These are phyloP conservation scores for Beauveria brongniartii DNA, from an alignment of 2,329 filamentous ascomycete genomes.

Conservation along the genomic window DNA sequence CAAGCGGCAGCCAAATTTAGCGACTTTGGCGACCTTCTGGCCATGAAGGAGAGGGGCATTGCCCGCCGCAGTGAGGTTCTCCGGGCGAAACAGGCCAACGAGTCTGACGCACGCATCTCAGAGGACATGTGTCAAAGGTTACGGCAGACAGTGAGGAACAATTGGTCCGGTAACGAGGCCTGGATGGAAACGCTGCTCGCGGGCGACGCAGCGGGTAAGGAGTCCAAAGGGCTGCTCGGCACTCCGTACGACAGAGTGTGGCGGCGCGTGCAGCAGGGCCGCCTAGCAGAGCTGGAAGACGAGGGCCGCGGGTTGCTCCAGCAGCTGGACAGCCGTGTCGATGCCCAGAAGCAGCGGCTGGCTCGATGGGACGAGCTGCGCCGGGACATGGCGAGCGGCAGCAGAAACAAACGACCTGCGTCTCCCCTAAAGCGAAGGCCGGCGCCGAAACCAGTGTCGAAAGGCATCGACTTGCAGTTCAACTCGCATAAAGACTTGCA, in stretches of 20 bases:
- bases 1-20: conserved; percentile 48
- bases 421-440: conserved; percentile 18
- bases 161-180: conserved; percentile 70
- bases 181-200: conserved; percentile 66
- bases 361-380: conserved; percentile 67
- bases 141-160: conserved; percentile 55
- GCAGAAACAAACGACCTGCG: conserved; percentile 16
- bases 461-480: conserved; percentile 47
- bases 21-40: conserved; percentile 58
- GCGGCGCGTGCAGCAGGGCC: conserved; percentile 54
- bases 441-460: conserved; percentile 20
- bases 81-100: conserved; percentile 21
- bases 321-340: conserved; percentile 62
- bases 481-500: conserved; percentile 42
- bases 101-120: conserved; percentile 25
- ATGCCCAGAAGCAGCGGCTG: conserved; percentile 58
- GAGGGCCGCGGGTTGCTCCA: conserved; percentile 50
- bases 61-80: conserved; percentile 42
- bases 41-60: conserved; percentile 53
- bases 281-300: conserved; percentile 48
- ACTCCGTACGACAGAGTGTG: conserved; percentile 64
- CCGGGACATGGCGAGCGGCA: conserved; percentile 33
- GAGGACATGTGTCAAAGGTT: conserved; percentile 40
- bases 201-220: conserved; percentile 48
- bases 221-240: conserved; percentile 54